A percentile compares a stretch with the other conserved stretches of the same genome.
These are phyloP conservation scores for Lolium multiflorum DNA, from an alignment of 176 grass and related monocot species.

Conservation along the genomic window DNA sequence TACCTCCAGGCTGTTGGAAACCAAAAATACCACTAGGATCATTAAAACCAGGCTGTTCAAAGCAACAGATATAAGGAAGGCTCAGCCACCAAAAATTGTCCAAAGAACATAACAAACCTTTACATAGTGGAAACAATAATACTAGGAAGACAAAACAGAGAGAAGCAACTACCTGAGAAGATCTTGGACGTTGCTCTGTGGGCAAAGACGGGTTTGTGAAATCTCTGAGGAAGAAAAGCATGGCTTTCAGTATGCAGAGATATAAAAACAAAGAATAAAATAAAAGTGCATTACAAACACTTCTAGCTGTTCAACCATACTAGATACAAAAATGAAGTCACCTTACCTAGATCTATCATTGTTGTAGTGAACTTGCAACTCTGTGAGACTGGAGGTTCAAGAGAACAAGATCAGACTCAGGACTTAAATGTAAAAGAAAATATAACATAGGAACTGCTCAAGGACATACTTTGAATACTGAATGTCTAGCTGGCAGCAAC, in stretches of 20 bases:
- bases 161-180: slow-evolving; percentile 59
- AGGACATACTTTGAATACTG: slow-evolving; percentile 93
- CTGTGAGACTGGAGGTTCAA: slow-evolving; percentile 76
- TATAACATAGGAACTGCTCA: slow-evolving; percentile 8
- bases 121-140: not conserved
- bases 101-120: not conserved
- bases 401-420: slow-evolving; percentile 41
- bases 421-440: slow-evolving; percentile 16
- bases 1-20: slow-evolving; percentile 74
- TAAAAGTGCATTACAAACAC: not conserved
- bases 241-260: slow-evolving; percentile 14
- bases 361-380: slow-evolving; percentile 99
- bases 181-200: slow-evolving; percentile 77
- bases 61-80: slow-evolving; percentile 2
- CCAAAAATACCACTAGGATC: slow-evolving; percentile 72
- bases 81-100: not conserved
- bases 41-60: slow-evolving; percentile 69
- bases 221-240: slow-evolving; percentile 71
- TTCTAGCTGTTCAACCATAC: slow-evolving; percentile 13
- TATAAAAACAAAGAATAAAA: slow-evolving; percentile 15
- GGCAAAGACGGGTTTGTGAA: slow-evolving; percentile 96
- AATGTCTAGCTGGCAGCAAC: slow-evolving; percentile 99
- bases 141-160: not conserved
- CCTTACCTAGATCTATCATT: slow-evolving; percentile 92
- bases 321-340: slow-evolving; percentile 8